Conservation (phyloP, 805 yeast genomes). For the Saccharomycopsis sp. region DNA sequence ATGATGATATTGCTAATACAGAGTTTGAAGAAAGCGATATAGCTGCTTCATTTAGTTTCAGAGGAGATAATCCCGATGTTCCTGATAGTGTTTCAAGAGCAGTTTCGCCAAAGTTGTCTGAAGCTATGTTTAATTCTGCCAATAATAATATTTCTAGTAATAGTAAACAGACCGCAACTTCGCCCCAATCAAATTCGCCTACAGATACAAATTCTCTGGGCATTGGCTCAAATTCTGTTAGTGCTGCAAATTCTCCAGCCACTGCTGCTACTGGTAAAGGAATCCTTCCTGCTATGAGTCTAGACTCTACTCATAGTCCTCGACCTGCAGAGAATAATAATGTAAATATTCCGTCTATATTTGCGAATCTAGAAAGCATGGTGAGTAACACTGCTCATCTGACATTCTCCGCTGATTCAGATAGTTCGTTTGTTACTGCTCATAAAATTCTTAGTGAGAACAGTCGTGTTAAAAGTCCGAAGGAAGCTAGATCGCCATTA, state of each 20-base stretch:
- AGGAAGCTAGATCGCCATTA: not conserved
- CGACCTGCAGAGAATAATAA: no score
- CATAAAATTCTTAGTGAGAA: not conserved
- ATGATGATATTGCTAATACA: not conserved
- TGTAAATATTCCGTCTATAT: not conserved
- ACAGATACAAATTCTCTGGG: no score
- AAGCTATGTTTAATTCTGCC: not conserved
- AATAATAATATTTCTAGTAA: not conserved
- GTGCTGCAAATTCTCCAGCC: not conserved
- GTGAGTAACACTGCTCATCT: not conserved
- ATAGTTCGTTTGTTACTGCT: not conserved
- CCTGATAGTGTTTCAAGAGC: conserved; percentile 12
- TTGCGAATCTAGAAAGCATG: not conserved
- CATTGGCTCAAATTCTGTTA: not conserved
- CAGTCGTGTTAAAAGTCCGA: not conserved
- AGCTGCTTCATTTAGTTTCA: conserved; percentile 15
- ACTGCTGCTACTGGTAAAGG: no score
- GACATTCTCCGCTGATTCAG: conserved; percentile 1
- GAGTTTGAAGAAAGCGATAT: conserved; percentile 6
- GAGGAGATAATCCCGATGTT: conserved; percentile 14
- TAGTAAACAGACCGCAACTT: not conserved
- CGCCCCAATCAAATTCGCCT: not conserved
- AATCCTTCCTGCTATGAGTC: no score
- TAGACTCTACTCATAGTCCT: no score
- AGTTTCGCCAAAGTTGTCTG: conserved; percentile 10